Percentiles rank a stretch among this genome's conserved stretches.
Conservation (phyloP, 179 eudicot species). For the Heliamphora pulchella region DNA sequence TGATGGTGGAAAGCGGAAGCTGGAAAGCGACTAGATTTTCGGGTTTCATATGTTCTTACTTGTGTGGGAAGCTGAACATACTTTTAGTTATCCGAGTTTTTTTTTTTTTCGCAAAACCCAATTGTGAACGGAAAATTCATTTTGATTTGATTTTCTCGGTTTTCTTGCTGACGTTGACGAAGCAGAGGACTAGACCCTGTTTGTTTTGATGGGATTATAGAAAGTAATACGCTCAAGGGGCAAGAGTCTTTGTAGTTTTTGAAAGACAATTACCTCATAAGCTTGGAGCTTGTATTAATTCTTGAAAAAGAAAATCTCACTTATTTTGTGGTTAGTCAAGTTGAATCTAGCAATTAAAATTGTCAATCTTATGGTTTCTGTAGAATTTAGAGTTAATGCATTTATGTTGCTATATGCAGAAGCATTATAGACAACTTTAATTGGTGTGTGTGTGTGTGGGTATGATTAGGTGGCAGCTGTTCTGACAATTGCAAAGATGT, state of each 20-base stretch:
- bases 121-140: too few relatives aligned
- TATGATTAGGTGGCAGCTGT: constrained; percentile 19
- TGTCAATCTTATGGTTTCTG: background rate
- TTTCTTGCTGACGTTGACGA: background rate
- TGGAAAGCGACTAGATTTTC: background rate
- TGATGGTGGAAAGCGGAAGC: too few relatives aligned
- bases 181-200: background rate
- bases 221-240: background rate
- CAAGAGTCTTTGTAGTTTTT: background rate
- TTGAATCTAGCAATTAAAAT: background rate
- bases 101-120: background rate
- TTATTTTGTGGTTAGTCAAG: background rate
- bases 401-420: background rate
- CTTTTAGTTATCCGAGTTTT: background rate
- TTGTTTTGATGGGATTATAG: background rate
- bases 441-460: background rate
- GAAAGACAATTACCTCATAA: background rate
- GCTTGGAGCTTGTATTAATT: background rate
- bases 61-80: background rate
- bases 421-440: background rate
- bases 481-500: constrained; percentile 34
- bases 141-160: background rate
- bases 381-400: background rate
- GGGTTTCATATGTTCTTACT: background rate
- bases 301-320: background rate